Evolutionary conservation across 768 basidiomycete genomes (phyloP), one percentile per base, ranked within the genome.

Genomic region (Myochromella boudieri): DNA sequence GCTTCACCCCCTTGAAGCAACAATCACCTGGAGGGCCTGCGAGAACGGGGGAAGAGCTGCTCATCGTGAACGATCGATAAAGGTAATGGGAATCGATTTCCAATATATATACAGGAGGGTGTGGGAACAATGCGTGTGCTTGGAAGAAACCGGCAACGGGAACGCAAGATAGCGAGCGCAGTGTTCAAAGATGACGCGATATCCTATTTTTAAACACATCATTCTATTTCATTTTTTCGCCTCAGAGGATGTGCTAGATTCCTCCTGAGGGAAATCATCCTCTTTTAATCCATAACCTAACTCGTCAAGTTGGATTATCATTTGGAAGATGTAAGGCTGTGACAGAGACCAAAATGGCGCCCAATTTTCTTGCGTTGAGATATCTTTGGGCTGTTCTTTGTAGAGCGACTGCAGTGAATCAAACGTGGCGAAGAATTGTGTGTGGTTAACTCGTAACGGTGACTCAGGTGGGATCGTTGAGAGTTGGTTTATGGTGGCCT

Each of bases 1-100:
- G 81, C 33, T 76, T 69, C 5, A 84, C 73, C 11, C 70, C 71
- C 34, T 63, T 68, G 53, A 78, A 68, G 60, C 83, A 85, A 52
- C 74, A 73, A 24, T 81, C 77, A 33, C 75, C 72, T 15, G 71
- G 69, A 24, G 74, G 66, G 20, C 66, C 66, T 44, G 78, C 71
- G 42, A 80, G 65, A 14, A 66, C 56, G 28, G 62, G 52, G 4
- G 66, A 65, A 11, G 54, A 47, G 27, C 48, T 51, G 20, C 39
- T 5, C 48, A 49, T 49, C 14, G 24, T 50, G 29, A 4, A 12
- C 24, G n/a, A 22, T 38, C 14, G 31, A 21, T 17, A 42, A 8
- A n/a, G n/a, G n/a, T n/a, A n/a, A n/a, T n/a, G n/a, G n/a, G n/a
- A n/a, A n/a, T n/a, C n/a, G n/a, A n/a, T n/a, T n/a, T n/a, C n/a